Evolutionary conservation across 805 yeast species (phyloP).

Genomic region (Isabelozyma pseudorhagii): DNA sequence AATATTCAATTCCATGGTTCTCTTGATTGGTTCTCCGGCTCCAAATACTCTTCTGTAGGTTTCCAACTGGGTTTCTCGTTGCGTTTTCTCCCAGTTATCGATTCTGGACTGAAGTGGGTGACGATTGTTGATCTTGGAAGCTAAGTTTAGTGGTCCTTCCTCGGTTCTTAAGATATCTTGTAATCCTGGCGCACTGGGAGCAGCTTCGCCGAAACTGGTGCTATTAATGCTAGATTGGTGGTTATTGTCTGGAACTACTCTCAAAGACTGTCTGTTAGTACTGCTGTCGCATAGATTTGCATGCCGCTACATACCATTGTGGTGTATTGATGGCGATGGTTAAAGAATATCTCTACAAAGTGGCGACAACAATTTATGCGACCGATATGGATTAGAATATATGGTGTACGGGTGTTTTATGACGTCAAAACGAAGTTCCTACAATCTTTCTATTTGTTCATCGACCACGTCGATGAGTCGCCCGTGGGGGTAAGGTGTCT

Average conservation of each 20-base stretch:
- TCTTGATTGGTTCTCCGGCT: conserved; percentile 87
- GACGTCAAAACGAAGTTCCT: background rate
- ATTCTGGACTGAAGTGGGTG: conserved; percentile 86
- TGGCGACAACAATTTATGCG: background rate
- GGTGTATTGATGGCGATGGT: background rate
- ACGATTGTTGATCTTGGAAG: conserved; percentile 65
- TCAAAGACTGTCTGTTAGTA: conserved; percentile 36
- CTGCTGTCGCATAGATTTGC: background rate
- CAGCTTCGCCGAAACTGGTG: conserved; percentile 49
- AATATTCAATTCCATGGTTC: conserved; percentile 83
- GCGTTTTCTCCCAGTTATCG: conserved; percentile 75
- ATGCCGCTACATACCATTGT: background rate
- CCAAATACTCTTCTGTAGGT: conserved; percentile 83
- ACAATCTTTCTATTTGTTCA: conserved; percentile 28
- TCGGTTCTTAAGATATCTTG: conserved; percentile 67
- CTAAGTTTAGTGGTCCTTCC: conserved; percentile 58
- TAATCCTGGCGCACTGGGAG: conserved; percentile 66
- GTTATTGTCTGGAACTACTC: conserved; percentile 53
- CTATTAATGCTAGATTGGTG: conserved; percentile 48
- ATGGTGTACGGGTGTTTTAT: background rate
- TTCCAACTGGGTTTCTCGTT: conserved; percentile 67
- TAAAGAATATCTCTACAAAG: background rate
- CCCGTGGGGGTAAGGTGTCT: conserved; percentile 11
- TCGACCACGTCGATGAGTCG: conserved; percentile 22
- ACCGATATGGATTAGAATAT: background rate